A percentile compares a stretch with the other conserved stretches of the same genome.
Evolutionary conservation across 257 asterid species (phyloP).

Genomic region (Parsonsia alboflavescens): DNA sequence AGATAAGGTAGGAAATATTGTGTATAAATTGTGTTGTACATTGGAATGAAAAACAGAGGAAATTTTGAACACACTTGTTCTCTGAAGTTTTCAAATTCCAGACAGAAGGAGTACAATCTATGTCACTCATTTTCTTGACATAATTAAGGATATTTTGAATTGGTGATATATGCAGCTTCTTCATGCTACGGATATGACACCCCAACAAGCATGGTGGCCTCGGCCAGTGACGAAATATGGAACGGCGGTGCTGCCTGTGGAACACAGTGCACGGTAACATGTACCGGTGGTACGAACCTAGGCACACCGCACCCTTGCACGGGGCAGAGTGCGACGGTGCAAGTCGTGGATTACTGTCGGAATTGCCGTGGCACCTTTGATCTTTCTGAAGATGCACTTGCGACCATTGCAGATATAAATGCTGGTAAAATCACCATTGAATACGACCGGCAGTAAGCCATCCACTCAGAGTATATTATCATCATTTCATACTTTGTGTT

Average conservation of each 20-base stretch:
- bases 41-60: too few relatives aligned
- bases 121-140: too few relatives aligned
- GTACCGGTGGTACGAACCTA: constrained; percentile 22
- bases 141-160: too few relatives aligned
- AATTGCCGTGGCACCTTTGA: constrained; percentile 28
- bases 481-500: too few relatives aligned
- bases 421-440: constrained; percentile 4
- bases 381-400: constrained; percentile 36
- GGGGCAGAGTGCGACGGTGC: constrained; percentile 15
- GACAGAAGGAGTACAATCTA: too few relatives aligned
- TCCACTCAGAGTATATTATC: too few relatives aligned
- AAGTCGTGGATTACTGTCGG: constrained; percentile 32
- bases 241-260: constrained; percentile 27
- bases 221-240: not conserved
- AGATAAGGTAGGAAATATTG: too few relatives aligned
- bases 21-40: too few relatives aligned
- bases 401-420: constrained; percentile 19
- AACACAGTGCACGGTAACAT: constrained; percentile 16
- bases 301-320: constrained; percentile 29
- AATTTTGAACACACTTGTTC: too few relatives aligned
- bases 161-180: not conserved
- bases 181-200: not conserved
- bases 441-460: not conserved
- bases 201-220: not conserved
- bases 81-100: too few relatives aligned